Percentiles rank a stretch among this genome's conserved stretches.
phyloP scores from a whole-genome alignment of 306 rosid species.

The Gastrolobium villosum region DNA sequence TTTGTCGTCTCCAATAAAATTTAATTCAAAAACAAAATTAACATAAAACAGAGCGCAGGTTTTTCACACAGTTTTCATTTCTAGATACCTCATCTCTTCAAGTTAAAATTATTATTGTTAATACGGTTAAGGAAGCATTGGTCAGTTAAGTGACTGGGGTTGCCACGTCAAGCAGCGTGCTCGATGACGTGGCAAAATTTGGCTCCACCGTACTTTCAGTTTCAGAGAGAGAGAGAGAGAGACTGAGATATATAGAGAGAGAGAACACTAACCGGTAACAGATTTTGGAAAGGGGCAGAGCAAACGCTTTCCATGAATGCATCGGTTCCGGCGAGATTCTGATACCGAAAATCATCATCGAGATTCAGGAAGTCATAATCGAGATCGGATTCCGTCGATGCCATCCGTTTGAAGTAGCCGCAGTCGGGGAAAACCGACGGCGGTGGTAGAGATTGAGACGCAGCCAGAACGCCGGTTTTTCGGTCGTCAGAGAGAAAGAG shows the following conservation, averaged over 20 bases:
- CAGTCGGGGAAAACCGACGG: slow-evolving; percentile 2
- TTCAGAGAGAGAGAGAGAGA: not conserved
- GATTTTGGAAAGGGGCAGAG: slow-evolving; percentile 50
- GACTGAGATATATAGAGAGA: no score
- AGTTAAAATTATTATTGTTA: not conserved
- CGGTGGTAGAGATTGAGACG: slow-evolving; percentile 35
- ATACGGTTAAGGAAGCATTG: not conserved
- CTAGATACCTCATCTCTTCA: no score
- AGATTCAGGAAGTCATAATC: slow-evolving; percentile 36
- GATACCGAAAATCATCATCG: slow-evolving; percentile 44
- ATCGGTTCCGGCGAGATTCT: slow-evolving; percentile 46
- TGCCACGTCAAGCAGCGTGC: slow-evolving; percentile 36
- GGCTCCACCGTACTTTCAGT: slow-evolving; percentile 12
- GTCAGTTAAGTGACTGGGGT: not conserved
- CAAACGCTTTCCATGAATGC: slow-evolving; percentile 43
- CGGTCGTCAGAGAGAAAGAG: slow-evolving; percentile 47
- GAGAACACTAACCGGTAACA: slow-evolving; percentile 60
- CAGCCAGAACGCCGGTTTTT: slow-evolving; percentile 8
- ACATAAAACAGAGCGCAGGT: no score
- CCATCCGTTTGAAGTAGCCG: slow-evolving; percentile 51
- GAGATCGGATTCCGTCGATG: slow-evolving; percentile 63
- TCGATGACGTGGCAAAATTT: slow-evolving; percentile 42
- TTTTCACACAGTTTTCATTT: not conserved
- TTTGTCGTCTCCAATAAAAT: no score
- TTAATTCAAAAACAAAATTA: not conserved